Evolutionary conservation across 352 stramenopile genomes (phyloP).

Genomic region (Phytophthora sp.): DNA sequence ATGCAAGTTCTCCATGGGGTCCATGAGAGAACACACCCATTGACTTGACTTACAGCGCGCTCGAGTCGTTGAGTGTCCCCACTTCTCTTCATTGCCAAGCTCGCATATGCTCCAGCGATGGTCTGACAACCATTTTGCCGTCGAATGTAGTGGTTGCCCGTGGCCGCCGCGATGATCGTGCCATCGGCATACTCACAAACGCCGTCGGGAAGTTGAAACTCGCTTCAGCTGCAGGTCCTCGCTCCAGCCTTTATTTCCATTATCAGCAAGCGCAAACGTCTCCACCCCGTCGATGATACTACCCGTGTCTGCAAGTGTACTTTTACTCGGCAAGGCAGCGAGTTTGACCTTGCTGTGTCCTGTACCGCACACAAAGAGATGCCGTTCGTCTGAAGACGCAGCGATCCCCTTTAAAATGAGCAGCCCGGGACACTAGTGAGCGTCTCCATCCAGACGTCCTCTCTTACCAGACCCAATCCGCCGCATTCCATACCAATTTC

Average conservation of each 20-base stretch:
- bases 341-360: conserved; percentile 64
- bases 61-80: not conserved
- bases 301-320: conserved; percentile 20
- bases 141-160: conserved; percentile 65
- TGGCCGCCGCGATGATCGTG: conserved; percentile 52
- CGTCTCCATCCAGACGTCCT: conserved; percentile 42
- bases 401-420: conserved; percentile 53
- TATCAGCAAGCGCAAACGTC: conserved; percentile 54
- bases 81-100: not conserved
- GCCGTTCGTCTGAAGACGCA: conserved; percentile 42
- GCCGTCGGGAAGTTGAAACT: conserved; percentile 51
- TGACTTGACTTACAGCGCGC: conserved; percentile 28
- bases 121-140: conserved; percentile 43
- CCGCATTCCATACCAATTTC: not conserved
- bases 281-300: conserved; percentile 31
- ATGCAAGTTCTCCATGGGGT: conserved; percentile 43
- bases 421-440: no score
- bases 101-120: conserved; percentile 41
- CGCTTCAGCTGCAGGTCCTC: conserved; percentile 48
- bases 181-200: conserved; percentile 49
- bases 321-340: conserved; percentile 40
- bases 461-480: conserved; percentile 31
- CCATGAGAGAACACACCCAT: conserved; percentile 50
- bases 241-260: conserved; percentile 46
- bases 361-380: conserved; percentile 63